Base-by-base conservation (phyloP, 805 yeast genomes). In the Myxozyma geophila region DNA sequence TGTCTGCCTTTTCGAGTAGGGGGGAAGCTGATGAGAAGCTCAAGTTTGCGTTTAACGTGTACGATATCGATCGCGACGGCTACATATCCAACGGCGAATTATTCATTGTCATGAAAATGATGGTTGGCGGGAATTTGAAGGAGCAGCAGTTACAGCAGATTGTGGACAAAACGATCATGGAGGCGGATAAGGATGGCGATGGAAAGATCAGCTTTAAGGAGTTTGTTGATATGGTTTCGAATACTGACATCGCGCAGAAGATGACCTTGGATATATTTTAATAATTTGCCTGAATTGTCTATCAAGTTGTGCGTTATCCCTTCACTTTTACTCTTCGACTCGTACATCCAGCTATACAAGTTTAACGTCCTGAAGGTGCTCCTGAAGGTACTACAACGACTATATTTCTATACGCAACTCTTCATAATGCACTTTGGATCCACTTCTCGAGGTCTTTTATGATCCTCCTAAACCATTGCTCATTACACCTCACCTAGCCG, bases 1-100 rank as follows among this genome's bases (percentile, higher is more conserved):
- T 91, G 52, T 88, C 96, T 2, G 92, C 92, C 2, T 95, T 95
- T 73, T 89, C 96, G 58, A 88, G 92, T 3, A 87, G 89, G 71
- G 90, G 96, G 0, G 83, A 87, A 28, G 85, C 85, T 54, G 87
- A 86, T 59, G 98, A 91, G 69, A 93, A 92, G 76, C 81, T 93
- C 63, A 81, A 81, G 73, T 95, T 96, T 79, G 95, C 97, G 10
- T 95, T 95, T 78, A 89, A 87, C 72, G 91, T 95, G 19, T 95
- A 95, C 74, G 99, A 95, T 74, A 91, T 95, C 67, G 99, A 95
- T 76, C 82, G 91, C 60, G 99, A 95, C 74, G 99, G 99, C 0
- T 92, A 73, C 74, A 90, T 95, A 43, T 92, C 98, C 2, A 93
- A 93, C 74, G 99, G 99, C 28, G 99, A 95, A 77, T 76, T 95